These are phyloP conservation scores for Quercus phellos DNA, from an alignment of 331 rosid species.

Conservation along the genomic window DNA sequence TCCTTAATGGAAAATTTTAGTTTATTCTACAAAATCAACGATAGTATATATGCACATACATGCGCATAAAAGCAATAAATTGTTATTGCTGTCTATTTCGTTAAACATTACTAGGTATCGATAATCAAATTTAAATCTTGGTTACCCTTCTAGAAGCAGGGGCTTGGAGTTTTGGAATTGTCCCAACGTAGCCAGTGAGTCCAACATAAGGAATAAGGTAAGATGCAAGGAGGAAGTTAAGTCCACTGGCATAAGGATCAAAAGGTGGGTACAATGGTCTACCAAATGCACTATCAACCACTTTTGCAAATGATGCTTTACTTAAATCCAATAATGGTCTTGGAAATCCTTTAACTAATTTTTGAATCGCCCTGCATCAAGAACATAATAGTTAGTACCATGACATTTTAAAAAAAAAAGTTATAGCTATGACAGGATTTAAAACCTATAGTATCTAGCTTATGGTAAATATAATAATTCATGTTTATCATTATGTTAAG, in stretches of 20 bases:
- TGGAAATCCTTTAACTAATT: conserved; percentile 44
- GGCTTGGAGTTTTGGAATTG: conserved; percentile 53
- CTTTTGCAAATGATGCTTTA: conserved; percentile 33
- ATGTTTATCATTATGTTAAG: too few relatives aligned
- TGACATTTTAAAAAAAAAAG: too few relatives aligned
- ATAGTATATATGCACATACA: too few relatives aligned
- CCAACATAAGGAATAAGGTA: conserved; percentile 75
- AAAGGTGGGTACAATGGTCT: conserved; percentile 48
- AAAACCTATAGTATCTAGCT: too few relatives aligned
- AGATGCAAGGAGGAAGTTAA: conserved; percentile 68
- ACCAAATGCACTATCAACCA: conserved; percentile 56
- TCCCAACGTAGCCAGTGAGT: conserved; percentile 81
- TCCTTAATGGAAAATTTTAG: too few relatives aligned
- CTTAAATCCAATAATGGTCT: conserved; percentile 70
- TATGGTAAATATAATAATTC: too few relatives aligned
- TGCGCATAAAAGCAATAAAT: too few relatives aligned
- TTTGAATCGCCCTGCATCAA: conserved; percentile 25
- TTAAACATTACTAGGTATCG: neutral
- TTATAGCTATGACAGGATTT: too few relatives aligned
- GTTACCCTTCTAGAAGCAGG: conserved; percentile 45
- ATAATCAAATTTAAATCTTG: neutral
- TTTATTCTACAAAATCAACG: too few relatives aligned
- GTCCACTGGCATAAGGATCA: conserved; percentile 58
- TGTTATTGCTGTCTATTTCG: too few relatives aligned
- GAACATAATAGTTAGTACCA: too few relatives aligned